Base-by-base conservation (phyloP, 306 rosid species). In the Vicia villosa region DNA sequence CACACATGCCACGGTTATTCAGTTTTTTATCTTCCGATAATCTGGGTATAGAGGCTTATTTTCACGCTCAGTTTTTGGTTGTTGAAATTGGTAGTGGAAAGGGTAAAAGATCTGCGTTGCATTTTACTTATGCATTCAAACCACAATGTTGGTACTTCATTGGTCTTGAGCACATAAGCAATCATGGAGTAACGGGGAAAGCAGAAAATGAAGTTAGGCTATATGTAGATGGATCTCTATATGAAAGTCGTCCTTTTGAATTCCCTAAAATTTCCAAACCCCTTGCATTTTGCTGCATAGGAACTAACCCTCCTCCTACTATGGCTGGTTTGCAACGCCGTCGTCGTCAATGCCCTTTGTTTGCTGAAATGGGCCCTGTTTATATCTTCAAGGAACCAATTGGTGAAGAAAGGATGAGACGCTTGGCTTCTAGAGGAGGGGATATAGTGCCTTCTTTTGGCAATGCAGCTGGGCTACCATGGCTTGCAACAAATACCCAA, bases 271-370 rank as follows among this genome's bases (percentile, higher is more conserved):
- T 94, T 74, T 91, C 92, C 62, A 94, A 94, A 80, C 85, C 99
- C 56, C 96, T 94, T 81, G 89, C 96, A 47, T 94, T 94, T 86
- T 90, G 99, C 83, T 94, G 99, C 86, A 86, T 94, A 75, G 99
- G 97, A 70, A 94, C 99, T 74, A 94, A 94, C 78, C 99, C 97
- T 65, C 99, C 99, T 82, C 96, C 99, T 77, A 89, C 99, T 54
- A 94, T 94, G 83, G 99, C 99, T 80, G 97, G 99, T 68, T 90
- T 94, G 80, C 99, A 94, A 68, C 97, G 99, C 8, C 99, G 95
- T 58, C 97, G 95, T 42, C 97, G 97, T 63, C 99, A 94, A 26
- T 91, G 99, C 83, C 99, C 99, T 74, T 83, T 94, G 79, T 94
- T 94, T 89, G 96, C 99, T 49, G 99, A 94, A 79, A 91, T 91